Evolutionary conservation across 345 rosid genomes (phyloP).

Genomic region (Salix brachista): DNA sequence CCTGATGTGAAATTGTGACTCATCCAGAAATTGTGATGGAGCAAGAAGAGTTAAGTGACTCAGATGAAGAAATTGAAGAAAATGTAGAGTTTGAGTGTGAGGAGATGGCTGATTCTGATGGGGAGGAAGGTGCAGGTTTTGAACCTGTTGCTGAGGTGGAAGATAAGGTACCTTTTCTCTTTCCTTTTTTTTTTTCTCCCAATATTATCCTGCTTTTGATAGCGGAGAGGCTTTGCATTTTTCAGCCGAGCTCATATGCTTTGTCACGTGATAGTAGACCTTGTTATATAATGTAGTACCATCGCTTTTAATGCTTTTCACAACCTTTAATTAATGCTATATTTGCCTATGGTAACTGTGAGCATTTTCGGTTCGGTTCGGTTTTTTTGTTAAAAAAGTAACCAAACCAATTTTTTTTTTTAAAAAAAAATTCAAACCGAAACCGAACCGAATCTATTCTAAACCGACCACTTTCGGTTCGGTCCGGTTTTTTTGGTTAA

Average conservation of each 20-base stretch:
- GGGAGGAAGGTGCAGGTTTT: conserved; percentile 36
- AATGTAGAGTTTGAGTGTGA: conserved; percentile 95
- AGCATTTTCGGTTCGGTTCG: no score
- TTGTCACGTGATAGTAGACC: neutral
- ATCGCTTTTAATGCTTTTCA: neutral
- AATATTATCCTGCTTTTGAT: conserved; percentile 10
- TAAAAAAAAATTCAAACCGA: no score
- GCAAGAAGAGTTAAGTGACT: conserved; percentile 95
- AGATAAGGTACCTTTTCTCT: conserved; percentile 41
- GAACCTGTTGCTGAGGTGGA: conserved; percentile 36
- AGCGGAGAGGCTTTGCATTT: neutral
- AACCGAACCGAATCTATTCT: no score
- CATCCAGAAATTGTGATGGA: conserved; percentile 90
- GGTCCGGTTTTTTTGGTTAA: no score
- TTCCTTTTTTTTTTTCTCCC: conserved; percentile 1
- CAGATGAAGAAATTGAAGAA: conserved; percentile 87
- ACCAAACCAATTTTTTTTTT: no score
- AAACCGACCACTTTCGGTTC: no score
- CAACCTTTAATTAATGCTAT: neutral
- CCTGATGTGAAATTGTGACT: conserved; percentile 15
- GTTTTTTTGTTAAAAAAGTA: no score
- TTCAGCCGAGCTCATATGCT: neutral
- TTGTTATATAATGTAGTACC: neutral
- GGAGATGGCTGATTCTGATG: conserved; percentile 98
- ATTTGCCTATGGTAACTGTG: neutral